phyloP scores from a whole-genome alignment of 2,329 filamentous ascomycete species.

The Colletotrichum magnum region DNA sequence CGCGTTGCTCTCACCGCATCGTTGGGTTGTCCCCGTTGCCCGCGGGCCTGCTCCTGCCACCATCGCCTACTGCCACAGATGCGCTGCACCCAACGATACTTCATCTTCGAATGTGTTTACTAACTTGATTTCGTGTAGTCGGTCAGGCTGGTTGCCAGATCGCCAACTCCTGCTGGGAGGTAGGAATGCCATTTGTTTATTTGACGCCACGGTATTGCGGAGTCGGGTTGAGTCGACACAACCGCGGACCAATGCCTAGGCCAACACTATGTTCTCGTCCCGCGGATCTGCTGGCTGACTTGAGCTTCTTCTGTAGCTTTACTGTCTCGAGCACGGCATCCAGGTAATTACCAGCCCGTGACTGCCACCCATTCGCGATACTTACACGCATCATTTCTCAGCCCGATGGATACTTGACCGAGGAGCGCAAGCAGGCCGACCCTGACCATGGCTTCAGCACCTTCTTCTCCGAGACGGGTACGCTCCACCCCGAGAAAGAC shows the following conservation, averaged over 20 bases:
- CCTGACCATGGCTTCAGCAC: slow-evolving; percentile 99
- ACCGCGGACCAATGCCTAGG: slow-evolving; percentile 1
- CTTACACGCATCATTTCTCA: slow-evolving; percentile 55
- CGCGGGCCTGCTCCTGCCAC: slow-evolving; percentile 24
- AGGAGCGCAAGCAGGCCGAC: slow-evolving; percentile 94
- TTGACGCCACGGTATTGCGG: slow-evolving; percentile 5
- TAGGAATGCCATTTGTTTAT: slow-evolving; percentile 66
- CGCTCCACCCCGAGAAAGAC: slow-evolving; percentile 25
- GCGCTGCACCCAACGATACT: background rate
- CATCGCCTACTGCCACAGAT: slow-evolving; percentile 43
- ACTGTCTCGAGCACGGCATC: slow-evolving; percentile 99
- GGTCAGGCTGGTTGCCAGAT: slow-evolving; percentile 99
- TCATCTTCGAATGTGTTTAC: slow-evolving; percentile 44
- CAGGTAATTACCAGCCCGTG: slow-evolving; percentile 75
- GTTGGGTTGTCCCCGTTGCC: slow-evolving; percentile 42
- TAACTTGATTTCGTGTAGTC: slow-evolving; percentile 78
- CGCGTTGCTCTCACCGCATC: slow-evolving; percentile 63
- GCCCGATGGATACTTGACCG: slow-evolving; percentile 98
- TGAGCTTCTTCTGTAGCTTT: slow-evolving; percentile 75
- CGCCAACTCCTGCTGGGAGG: slow-evolving; percentile 99
- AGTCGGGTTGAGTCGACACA: slow-evolving; percentile 12
- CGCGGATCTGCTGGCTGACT: slow-evolving; percentile 5
- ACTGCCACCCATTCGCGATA: slow-evolving; percentile 16
- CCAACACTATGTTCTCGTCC: background rate
- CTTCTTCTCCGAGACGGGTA: slow-evolving; percentile 99